Evolutionary conservation across 371 early-diverging fungal genomes (phyloP), one percentile per base, ranked within the genome.

Genomic region (Rhizomucor pusillus): DNA sequence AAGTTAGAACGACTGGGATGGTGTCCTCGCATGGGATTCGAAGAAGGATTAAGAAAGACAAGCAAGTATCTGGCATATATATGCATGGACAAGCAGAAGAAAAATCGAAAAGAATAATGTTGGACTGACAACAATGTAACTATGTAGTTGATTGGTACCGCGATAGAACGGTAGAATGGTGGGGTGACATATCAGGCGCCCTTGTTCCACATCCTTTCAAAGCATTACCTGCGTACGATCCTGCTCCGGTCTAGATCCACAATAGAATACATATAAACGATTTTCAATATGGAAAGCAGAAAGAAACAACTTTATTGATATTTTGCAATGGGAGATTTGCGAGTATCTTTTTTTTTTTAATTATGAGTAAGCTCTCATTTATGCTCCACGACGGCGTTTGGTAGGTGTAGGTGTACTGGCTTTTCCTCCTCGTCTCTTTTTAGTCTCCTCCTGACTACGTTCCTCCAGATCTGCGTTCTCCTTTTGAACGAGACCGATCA

Each of bases 1-100:
- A 90, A 89, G 66, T 47, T 92, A 35, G 71, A 76, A 43, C 62
- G 56, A 33, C 62, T 92, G 5, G 92, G 92, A 3, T 93, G 94
- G 94, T 50, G 59, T 40, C 91, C 89, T 1, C 60, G 58, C 36
- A 80, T 86, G 46, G 37, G 60, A 7, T 91, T 89, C 59, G 82
- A 86, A 11, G 78, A 78, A 23, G 93, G 93, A 5, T 61, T 93
- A 18, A 49, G 64, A 50, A 77, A 80, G 39, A 91, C 92, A 40
- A 89, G 90, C 87, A 77, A 74, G 78, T 72, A n/a, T n/a, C n/a
- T n/a, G n/a, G n/a, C n/a, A 16, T 7, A 20, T 0, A 33, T 16
- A 45, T n/a, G 47, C n/a, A n/a, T n/a, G n/a, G n/a, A n/a, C n/a
- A n/a, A n/a, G n/a, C n/a, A n/a, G n/a, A n/a, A n/a, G n/a, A n/a